Percentiles rank a stretch among this genome's conserved stretches.
phyloP scores from a whole-genome alignment of 306 rosid species.

The Dalbergia cultrata region DNA sequence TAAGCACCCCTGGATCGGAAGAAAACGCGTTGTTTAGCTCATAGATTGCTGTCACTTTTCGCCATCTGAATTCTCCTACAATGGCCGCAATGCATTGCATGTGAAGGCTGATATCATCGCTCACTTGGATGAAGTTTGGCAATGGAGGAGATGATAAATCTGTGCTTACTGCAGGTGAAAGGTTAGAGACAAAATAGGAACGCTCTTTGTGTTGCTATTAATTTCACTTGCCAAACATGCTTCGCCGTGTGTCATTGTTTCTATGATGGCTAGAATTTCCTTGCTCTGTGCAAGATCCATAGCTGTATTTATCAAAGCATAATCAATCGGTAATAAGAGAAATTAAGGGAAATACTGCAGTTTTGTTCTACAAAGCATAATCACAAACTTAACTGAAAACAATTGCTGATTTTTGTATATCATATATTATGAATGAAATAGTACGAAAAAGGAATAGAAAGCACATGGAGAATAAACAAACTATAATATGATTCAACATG shows the following conservation, averaged over 20 bases:
- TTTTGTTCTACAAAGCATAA: too few species aligned
- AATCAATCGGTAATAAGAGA: too few species aligned
- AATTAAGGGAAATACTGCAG: too few species aligned
- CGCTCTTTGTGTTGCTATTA: not conserved
- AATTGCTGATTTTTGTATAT: too few species aligned
- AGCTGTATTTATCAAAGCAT: too few species aligned
- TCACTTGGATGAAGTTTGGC: constrained; percentile 56
- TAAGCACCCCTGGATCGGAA: constrained; percentile 32
- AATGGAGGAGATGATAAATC: constrained; percentile 33
- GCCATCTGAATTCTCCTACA: constrained; percentile 62
- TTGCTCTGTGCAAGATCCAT: constrained; percentile 50
- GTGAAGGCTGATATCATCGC: constrained; percentile 48
- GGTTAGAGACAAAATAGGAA: constrained; percentile 62
- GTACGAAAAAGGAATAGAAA: too few species aligned
- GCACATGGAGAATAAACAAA: too few species aligned
- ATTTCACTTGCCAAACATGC: constrained; percentile 51
- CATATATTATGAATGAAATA: too few species aligned
- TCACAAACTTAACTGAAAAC: too few species aligned
- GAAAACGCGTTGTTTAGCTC: constrained; percentile 44
- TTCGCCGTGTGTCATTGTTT: constrained; percentile 56
- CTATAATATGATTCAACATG: too few species aligned
- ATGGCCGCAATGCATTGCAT: constrained; percentile 64
- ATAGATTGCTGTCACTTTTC: constrained; percentile 58
- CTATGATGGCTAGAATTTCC: constrained; percentile 56
- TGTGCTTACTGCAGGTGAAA: constrained; percentile 46